Conservation (phyloP, 371 early-diverging fungal genomes). For the Actinomucor elegans region DNA sequence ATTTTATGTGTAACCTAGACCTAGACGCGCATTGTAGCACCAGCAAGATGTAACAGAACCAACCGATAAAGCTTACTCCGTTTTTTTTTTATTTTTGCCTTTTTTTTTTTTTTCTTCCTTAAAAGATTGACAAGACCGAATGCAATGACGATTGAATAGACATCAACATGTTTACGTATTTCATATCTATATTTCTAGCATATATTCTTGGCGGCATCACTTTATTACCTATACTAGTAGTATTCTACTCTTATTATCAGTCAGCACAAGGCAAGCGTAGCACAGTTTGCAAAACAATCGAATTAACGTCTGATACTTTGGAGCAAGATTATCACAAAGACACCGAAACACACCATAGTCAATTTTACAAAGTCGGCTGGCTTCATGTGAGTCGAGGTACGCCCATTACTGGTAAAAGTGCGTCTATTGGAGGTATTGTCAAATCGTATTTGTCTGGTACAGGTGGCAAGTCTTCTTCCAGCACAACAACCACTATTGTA, state of each 20-base stretch:
- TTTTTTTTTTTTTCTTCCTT: too few relatives aligned
- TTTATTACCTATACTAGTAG: constrained; percentile 33
- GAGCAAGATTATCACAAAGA: constrained; percentile 14
- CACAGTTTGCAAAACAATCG: background rate
- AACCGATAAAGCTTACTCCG: too few relatives aligned
- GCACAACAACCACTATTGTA: too few relatives aligned
- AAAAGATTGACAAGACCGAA: too few relatives aligned
- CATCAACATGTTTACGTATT: too few relatives aligned
- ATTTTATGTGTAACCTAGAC: too few relatives aligned
- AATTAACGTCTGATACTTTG: background rate
- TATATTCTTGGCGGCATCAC: constrained; percentile 51
- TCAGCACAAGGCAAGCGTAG: background rate
- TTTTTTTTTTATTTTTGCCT: too few relatives aligned
- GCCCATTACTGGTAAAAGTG: constrained; percentile 19
- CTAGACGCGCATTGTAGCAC: too few relatives aligned
- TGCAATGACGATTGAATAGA: too few relatives aligned
- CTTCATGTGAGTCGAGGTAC: constrained; percentile 39
- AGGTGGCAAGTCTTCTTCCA: constrained; percentile 5
- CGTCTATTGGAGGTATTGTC: constrained; percentile 35
- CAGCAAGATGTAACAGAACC: too few relatives aligned
- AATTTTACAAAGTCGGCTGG: constrained; percentile 53
- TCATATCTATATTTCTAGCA: constrained; percentile 20
- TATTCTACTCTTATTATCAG: background rate
- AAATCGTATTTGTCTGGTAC: constrained; percentile 35
- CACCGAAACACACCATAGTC: constrained; percentile 1